A percentile compares a stretch with the other conserved stretches of the same genome.
Conservation (phyloP, 345 rosid genomes). For the Citrus unshiu region DNA sequence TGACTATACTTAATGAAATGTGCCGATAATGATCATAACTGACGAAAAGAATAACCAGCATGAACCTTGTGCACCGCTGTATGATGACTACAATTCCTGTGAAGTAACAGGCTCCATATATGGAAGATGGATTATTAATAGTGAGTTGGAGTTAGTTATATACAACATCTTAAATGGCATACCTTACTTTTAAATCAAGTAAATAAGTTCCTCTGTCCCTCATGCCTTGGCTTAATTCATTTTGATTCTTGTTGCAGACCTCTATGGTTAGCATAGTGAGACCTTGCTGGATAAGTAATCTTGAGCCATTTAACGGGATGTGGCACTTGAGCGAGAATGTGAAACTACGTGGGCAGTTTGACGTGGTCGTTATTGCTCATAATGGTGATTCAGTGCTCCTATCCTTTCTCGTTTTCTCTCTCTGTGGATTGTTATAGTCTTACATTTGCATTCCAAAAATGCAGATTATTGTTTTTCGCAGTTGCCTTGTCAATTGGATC, state of each 20-base stretch:
- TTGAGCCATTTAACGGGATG: conserved; percentile 81
- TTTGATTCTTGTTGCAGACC: conserved; percentile 48
- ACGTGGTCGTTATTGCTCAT: conserved; percentile 86
- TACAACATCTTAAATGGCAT: neutral
- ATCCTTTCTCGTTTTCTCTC: conserved; percentile 3
- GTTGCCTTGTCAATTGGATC: too few relatives aligned
- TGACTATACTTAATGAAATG: neutral
- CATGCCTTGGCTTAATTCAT: conserved; percentile 2
- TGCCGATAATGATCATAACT: neutral
- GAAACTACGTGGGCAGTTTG: conserved; percentile 69
- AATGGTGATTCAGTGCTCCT: conserved; percentile 50
- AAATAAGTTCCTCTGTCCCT: neutral
- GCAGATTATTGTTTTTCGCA: neutral
- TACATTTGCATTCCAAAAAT: neutral
- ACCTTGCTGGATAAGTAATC: conserved; percentile 93
- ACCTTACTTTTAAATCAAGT: neutral
- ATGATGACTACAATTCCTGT: neutral
- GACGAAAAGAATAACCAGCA: neutral
- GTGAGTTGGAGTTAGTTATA: neutral
- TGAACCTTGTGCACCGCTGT: neutral
- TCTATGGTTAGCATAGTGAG: conserved; percentile 63
- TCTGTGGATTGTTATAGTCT: neutral
- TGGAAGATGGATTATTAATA: neutral
- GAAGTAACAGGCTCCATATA: neutral
- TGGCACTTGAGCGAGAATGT: conserved; percentile 94